Conservation (phyloP, 192 early-diverging fungal species). For the Linnemannia zychae region DNA sequence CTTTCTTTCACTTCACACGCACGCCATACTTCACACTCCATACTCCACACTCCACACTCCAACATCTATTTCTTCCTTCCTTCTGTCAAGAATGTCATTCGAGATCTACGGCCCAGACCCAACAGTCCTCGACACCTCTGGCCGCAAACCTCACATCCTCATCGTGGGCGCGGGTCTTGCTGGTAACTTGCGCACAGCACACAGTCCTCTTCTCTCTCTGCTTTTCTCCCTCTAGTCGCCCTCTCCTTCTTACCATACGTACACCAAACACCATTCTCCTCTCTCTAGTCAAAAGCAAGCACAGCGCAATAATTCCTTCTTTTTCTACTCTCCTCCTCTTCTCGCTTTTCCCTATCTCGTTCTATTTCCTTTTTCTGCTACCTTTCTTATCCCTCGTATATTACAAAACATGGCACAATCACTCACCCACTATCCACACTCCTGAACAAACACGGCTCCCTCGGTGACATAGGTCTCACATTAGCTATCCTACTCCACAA, state of each 20-base stretch:
- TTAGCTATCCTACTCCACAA: background rate
- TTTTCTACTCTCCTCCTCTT: too few relatives aligned
- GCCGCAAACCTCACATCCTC: background rate
- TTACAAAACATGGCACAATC: background rate
- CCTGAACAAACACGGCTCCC: background rate
- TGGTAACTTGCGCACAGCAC: background rate
- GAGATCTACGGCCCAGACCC: background rate
- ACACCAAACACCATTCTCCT: background rate
- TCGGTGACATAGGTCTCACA: background rate
- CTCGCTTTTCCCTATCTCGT: too few relatives aligned
- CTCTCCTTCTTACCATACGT: background rate
- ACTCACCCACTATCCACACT: background rate
- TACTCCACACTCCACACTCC: background rate
- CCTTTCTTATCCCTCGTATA: too few relatives aligned
- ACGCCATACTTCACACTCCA: too few relatives aligned
- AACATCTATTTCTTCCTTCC: too few relatives aligned
- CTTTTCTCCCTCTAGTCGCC: background rate
- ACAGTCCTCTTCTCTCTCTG: background rate
- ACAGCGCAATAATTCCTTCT: too few relatives aligned
- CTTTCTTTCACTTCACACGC: too few relatives aligned
- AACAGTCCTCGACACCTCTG: background rate
- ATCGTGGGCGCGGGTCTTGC: background rate
- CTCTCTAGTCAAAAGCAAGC: background rate
- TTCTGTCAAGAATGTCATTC: background rate
- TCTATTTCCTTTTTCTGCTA: too few relatives aligned